Base-by-base conservation (phyloP, 441 rosid genomes). In the Eruca vesicaria region DNA sequence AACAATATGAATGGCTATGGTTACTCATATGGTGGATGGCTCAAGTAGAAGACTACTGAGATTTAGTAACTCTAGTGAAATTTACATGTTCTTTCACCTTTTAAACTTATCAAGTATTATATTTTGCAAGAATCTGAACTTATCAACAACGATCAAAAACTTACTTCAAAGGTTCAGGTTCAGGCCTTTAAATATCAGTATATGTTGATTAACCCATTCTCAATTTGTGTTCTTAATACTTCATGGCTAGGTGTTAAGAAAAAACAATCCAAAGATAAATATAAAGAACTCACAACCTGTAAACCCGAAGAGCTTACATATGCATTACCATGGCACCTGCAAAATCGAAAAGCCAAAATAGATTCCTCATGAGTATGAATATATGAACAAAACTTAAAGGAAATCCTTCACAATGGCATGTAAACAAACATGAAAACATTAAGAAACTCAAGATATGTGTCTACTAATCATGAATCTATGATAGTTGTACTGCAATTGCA, bases 251-350 rank as follows among this genome's bases (percentile, higher is more conserved):
- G 55, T 9, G 55, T 68, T 16, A 66, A 57, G 20, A 53, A n/a
- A 31, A 20, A 62, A 15, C 10, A 32, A 43, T 6, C 21, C 11
- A 36, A 14, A 63, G 33, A 57, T 31, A 32, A 31, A 73, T 87
- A 81, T 4, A 83, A 26, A 16, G 38, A 7, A 73, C 89, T 87
- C 59, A 86, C 94, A 74, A 94, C 82, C 67, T 92, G 93, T 79
- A 94, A 76, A 92, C 16, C n/a, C 97, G 93, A 14, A n/a, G n/a
- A n/a, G n/a, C n/a, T n/a, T n/a, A n/a, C n/a, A n/a, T n/a, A n/a
- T n/a, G n/a, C n/a, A n/a, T n/a, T n/a, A n/a, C n/a, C 99, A 76
- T 90, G 97, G 82, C 82, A 94, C 12, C 93, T 94, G 86, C 82
- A 82, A 63, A 35, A 66, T 66, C 50, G 43, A 9, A 53, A 38